Evolutionary conservation across 371 early-diverging fungal genomes (phyloP).

Genomic region (Dichotomocladium elegans): DNA sequence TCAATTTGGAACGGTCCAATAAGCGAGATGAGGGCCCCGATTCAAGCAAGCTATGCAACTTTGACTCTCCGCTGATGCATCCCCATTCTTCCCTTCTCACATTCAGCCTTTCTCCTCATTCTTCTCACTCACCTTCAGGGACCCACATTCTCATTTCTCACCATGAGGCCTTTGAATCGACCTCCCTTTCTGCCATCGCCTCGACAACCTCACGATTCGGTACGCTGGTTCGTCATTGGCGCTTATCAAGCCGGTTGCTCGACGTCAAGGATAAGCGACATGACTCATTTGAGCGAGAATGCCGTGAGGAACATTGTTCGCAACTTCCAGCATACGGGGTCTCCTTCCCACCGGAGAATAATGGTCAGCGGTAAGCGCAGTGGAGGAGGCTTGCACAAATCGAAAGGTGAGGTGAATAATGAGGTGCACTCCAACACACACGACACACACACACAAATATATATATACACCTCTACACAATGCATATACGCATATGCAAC

Average conservation of each 20-base stretch:
- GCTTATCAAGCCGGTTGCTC: slow-evolving; percentile 7
- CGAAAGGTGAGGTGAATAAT: neutral
- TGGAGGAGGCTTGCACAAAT: too few relatives aligned
- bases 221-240: slow-evolving; percentile 11
- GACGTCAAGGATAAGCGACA: slow-evolving; percentile 2
- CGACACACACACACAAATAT: neutral
- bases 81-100: too few relatives aligned
- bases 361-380: too few relatives aligned
- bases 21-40: too few relatives aligned
- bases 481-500: neutral
- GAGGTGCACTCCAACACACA: neutral
- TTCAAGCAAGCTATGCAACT: too few relatives aligned
- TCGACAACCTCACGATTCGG: neutral
- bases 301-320: slow-evolving; percentile 7
- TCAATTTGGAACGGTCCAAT: too few relatives aligned
- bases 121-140: neutral
- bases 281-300: neutral
- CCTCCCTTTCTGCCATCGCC: neutral
- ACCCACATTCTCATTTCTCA: neutral
- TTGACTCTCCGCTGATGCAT: too few relatives aligned
- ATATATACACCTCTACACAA: neutral
- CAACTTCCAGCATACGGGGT: slow-evolving; percentile 9
- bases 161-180: neutral
- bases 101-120: too few relatives aligned
- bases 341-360: slow-evolving; percentile 3